Evolutionary conservation across 495 filamentous ascomycete genomes (phyloP).

Genomic region (Penicillium samsonianum): DNA sequence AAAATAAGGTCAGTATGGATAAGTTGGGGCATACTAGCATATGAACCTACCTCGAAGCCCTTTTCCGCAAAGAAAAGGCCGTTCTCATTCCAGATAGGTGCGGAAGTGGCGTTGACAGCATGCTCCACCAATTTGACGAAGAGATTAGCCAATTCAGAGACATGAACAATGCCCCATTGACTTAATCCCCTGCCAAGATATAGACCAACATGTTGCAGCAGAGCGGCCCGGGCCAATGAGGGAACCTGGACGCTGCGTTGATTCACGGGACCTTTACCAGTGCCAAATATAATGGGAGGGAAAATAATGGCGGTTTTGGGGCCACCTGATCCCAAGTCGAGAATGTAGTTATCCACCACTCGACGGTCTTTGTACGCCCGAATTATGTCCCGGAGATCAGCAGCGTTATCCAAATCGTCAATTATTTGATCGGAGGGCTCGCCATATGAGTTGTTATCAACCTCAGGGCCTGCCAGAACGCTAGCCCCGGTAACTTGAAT

Average conservation of each 20-base stretch:
- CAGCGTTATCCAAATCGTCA: conserved; percentile 9
- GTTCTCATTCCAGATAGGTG: conserved; percentile 11
- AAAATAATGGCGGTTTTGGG: conserved; percentile 13
- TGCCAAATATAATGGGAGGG: conserved; percentile 11
- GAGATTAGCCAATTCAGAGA: conserved; percentile 3
- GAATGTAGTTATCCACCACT: conserved; percentile 12
- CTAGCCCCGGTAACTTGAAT: conserved; percentile 11
- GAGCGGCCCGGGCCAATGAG: background rate
- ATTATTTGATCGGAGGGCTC: conserved; percentile 8
- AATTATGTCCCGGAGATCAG: conserved; percentile 1
- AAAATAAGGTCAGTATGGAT: background rate
- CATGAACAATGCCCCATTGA: conserved; percentile 5
- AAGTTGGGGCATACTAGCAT: background rate
- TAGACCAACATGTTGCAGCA: conserved; percentile 3
- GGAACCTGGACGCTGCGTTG: conserved; percentile 12
- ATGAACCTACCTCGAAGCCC: conserved; percentile 3
- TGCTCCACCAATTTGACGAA: conserved; percentile 7
- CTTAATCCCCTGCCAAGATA: conserved; percentile 11
- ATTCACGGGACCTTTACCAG: conserved; percentile 8
- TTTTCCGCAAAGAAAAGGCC: conserved; percentile 9
- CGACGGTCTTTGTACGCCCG: conserved; percentile 4
- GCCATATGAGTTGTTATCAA: conserved; percentile 8
- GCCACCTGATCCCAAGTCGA: conserved; percentile 8
- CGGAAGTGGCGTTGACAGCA: background rate
- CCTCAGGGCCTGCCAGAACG: conserved; percentile 4